These are phyloP conservation scores for Coprinopsis sp. DNA, from an alignment of 768 basidiomycete genomes.

Conservation along the genomic window DNA sequence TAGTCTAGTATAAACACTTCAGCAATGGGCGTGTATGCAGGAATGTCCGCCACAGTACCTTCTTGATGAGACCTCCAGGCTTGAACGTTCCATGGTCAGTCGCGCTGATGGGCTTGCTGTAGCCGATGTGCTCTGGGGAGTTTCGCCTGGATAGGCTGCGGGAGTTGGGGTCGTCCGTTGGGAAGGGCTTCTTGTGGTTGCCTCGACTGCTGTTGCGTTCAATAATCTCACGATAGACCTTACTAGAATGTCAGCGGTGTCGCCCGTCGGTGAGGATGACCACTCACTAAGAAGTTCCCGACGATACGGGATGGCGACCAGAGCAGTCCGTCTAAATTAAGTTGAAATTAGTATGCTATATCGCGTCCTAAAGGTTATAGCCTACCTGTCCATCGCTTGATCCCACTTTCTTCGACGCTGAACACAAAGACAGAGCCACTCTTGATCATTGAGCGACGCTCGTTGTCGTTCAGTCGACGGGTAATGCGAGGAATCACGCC, in stretches of 20 bases:
- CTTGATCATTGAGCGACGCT: conserved; percentile 61
- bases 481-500: conserved; percentile 80
- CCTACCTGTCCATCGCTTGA: conserved; percentile 80
- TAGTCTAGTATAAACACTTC: conserved; percentile 49
- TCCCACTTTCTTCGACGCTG: conserved; percentile 83
- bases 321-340: conserved; percentile 46
- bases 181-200: conserved; percentile 45
- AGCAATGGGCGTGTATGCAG: background rate
- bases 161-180: conserved; percentile 42
- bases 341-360: conserved; percentile 12
- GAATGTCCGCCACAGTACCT: conserved; percentile 39
- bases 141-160: conserved; percentile 33
- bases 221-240: conserved; percentile 83
- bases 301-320: conserved; percentile 86
- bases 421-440: conserved; percentile 80
- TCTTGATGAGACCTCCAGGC: conserved; percentile 74
- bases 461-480: conserved; percentile 79
- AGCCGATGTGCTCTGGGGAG: conserved; percentile 37
- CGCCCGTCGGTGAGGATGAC: conserved; percentile 1
- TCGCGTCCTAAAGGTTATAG: conserved; percentile 8
- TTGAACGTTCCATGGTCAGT: conserved; percentile 61
- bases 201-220: conserved; percentile 59
- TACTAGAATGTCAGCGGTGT: conserved; percentile 1
- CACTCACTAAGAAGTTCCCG: conserved; percentile 74
- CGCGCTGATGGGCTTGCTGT: conserved; percentile 28